Evolutionary conservation across 2,329 filamentous ascomycete species (phyloP), one percentile per base, ranked within the genome.

Genomic region (Fusarium tupiense): DNA sequence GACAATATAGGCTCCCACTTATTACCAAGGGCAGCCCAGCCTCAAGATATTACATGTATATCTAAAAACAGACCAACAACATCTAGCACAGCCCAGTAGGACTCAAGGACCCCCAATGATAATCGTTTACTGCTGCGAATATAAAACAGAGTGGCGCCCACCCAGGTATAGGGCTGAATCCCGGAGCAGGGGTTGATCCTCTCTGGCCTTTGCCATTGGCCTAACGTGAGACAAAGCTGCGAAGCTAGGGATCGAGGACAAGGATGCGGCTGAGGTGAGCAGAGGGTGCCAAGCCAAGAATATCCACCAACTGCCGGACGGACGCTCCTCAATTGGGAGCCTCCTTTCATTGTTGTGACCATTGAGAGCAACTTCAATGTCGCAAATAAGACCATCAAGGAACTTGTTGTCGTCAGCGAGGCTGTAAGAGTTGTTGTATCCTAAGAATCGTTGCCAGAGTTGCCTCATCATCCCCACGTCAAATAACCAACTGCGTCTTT

Each of bases 231-330:
- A 58, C 66, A 40, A 67, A 38, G 43, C 31, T 37, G 44, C 52
- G n/a, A 65, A 53, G 62, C 60, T 38, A 49, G 60, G 37, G 22
- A 38, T 59, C 29, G 31, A 49, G 24, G 38, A 65, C 58, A 68
- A 67, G 65, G 44, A 57, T 64, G 26, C 16, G 17, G 59, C 46
- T 65, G 67, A 70, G 20, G 66, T 69, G 66, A 69, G 66, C 54
- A 68, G 33, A 43, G 14, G 24, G 20, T 37, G 50, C 50, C 33
- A 37, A 52, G 43, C 64, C 38, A 62, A 54, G 7, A 68, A 69
- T 40, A 69, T 26, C 43, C 44, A 62, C 62, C 62, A 64, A 62
- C 44, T 64, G 24, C 62, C 44, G 38, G 26, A 24, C 20, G 7
- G 20, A 31, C 5, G 29, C 58, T 52, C 22, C 16, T 50, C 24